Evolutionary conservation across 345 rosid species (phyloP).

Genomic region (Bruguiera gymnorhiza): DNA sequence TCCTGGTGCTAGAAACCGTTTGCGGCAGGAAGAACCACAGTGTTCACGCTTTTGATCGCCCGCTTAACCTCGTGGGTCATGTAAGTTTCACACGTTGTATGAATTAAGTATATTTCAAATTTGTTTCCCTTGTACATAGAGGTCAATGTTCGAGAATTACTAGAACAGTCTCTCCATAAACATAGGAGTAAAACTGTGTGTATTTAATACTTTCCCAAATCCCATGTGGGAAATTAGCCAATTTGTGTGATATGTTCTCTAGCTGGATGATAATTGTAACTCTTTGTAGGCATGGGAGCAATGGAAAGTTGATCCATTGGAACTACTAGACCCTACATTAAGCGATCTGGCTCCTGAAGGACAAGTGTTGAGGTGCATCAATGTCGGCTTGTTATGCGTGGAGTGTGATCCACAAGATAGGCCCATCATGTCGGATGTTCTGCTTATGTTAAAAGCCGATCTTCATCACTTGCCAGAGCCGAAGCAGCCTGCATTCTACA

Average conservation of each 20-base stretch:
- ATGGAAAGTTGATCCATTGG: slow-evolving; percentile 10
- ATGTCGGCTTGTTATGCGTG: slow-evolving; percentile 13
- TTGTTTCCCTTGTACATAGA: neutral
- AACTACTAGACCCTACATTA: slow-evolving; percentile 8
- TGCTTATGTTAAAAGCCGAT: slow-evolving; percentile 9
- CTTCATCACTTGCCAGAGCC: slow-evolving; percentile 3
- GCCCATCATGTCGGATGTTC: slow-evolving; percentile 14
- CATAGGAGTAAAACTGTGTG: too few species aligned
- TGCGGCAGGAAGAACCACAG: slow-evolving; percentile 16
- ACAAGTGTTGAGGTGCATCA: slow-evolving; percentile 15
- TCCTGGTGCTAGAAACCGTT: slow-evolving; percentile 13
- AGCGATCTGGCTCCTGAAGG: neutral
- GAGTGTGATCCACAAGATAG: slow-evolving; percentile 7
- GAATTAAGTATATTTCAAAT: neutral
- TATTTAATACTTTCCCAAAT: too few species aligned
- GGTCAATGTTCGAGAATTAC: too few species aligned
- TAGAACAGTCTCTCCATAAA: too few species aligned
- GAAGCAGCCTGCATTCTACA: slow-evolving; percentile 7
- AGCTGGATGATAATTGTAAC: neutral
- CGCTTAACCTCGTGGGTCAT: slow-evolving; percentile 13
- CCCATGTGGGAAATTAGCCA: too few species aligned
- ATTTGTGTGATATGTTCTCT: too few species aligned
- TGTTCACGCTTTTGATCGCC: neutral
- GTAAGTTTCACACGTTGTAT: neutral
- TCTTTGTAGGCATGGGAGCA: slow-evolving; percentile 19